Evolutionary conservation across 1,284 basidiomycete genomes (phyloP).

Genomic region (Trichosporon faecale): DNA sequence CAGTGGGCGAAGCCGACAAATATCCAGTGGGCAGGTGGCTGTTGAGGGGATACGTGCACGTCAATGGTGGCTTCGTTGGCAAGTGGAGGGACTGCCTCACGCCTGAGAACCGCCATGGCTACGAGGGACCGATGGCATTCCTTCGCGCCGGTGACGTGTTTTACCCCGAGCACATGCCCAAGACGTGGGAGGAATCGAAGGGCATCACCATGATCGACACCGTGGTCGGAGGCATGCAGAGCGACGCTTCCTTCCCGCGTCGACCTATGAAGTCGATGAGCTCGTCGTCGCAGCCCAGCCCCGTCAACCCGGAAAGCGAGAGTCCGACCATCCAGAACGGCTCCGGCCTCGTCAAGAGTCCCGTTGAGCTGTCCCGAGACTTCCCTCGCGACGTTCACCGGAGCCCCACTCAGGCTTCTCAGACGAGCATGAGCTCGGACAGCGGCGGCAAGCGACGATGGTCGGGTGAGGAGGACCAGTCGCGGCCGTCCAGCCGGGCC

Average conservation of each 20-base stretch:
- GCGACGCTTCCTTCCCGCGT: not conserved
- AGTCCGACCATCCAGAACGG: not conserved
- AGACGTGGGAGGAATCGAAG: slow-evolving; percentile 22
- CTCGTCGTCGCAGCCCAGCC: not conserved
- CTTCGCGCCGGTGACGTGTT: slow-evolving; percentile 42
- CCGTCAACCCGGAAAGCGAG: not conserved
- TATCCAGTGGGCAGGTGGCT: slow-evolving; percentile 45
- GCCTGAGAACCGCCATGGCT: slow-evolving; percentile 37
- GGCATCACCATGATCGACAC: slow-evolving; percentile 11
- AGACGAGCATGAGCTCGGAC: slow-evolving; percentile 1
- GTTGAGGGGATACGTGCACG: slow-evolving; percentile 49
- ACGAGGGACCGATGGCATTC: slow-evolving; percentile 45
- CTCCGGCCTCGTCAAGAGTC: not conserved
- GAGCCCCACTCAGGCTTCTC: not conserved
- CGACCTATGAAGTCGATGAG: not conserved
- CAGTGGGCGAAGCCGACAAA: slow-evolving; percentile 19
- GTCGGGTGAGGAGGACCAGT: not conserved
- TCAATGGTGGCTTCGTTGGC: slow-evolving; percentile 46
- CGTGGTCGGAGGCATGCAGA: not conserved
- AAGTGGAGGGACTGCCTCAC: slow-evolving; percentile 52
- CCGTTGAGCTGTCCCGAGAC: not conserved
- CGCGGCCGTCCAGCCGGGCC: not conserved
- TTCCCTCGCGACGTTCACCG: not conserved
- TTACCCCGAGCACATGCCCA: slow-evolving; percentile 41
- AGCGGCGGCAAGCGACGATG: not conserved